Percentiles rank a stretch among this genome's conserved stretches.
Conservation (phyloP, 176 grass and related monocot genomes). For the Musa itinerans region DNA sequence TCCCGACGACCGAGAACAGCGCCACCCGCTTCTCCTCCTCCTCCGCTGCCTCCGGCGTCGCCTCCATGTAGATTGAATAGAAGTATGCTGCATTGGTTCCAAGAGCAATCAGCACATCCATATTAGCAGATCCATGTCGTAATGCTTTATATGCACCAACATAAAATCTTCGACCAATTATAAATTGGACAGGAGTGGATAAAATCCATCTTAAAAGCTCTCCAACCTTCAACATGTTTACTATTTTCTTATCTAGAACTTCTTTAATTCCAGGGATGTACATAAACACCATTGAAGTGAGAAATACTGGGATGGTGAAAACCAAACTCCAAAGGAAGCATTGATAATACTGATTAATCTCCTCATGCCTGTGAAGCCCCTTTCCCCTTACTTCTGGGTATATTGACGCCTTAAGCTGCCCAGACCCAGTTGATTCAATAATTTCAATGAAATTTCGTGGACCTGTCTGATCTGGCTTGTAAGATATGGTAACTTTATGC, state of each 20-base stretch:
- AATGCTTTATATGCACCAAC: conserved; percentile 76
- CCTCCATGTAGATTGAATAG: conserved; percentile 80
- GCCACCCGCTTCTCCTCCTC: conserved; percentile 41
- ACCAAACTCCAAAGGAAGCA: conserved; percentile 83
- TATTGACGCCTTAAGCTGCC: conserved; percentile 52
- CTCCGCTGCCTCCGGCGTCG: conserved; percentile 3
- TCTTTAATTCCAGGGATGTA: conserved; percentile 63
- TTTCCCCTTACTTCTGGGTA: conserved; percentile 66
- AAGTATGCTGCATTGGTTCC: conserved; percentile 89
- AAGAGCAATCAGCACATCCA: conserved; percentile 94
- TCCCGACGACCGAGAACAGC: conserved; percentile 58
- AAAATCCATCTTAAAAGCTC: conserved; percentile 81
- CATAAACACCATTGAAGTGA: conserved; percentile 96
- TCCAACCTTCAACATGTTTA: conserved; percentile 79
- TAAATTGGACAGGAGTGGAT: conserved; percentile 87
- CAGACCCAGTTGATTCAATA: conserved; percentile 55
- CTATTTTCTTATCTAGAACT: conserved; percentile 55
- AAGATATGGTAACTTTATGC: conserved; percentile 67
- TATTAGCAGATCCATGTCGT: conserved; percentile 67
- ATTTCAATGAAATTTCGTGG: conserved; percentile 76
- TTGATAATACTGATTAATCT: conserved; percentile 65
- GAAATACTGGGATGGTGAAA: conserved; percentile 87
- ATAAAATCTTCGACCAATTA: conserved; percentile 85
- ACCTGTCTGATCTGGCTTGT: conserved; percentile 80
- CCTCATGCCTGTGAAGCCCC: conserved; percentile 47